Percentiles rank a stretch among this genome's conserved stretches.
Evolutionary conservation across 768 basidiomycete genomes (phyloP).

Genomic region (Chalciporus pseudorubinellus): DNA sequence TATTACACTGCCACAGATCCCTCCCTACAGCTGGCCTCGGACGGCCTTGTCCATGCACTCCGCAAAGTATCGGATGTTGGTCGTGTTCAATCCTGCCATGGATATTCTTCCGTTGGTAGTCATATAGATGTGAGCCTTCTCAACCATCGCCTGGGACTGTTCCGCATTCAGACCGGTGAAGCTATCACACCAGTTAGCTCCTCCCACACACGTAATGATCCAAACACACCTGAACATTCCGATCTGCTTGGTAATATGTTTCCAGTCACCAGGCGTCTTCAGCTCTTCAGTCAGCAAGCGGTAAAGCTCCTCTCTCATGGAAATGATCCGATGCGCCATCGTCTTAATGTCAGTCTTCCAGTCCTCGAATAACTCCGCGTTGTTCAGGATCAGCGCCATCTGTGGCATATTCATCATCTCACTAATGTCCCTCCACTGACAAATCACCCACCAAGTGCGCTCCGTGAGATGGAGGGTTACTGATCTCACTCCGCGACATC

Average conservation of each 20-base stretch:
- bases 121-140: conserved; percentile 80
- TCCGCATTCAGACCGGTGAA: conserved; percentile 76
- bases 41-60: conserved; percentile 66
- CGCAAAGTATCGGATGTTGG: conserved; percentile 78
- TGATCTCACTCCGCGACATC: conserved; percentile 90
- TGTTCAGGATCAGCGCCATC: conserved; percentile 82
- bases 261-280: conserved; percentile 90
- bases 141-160: conserved; percentile 67
- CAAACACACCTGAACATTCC: conserved; percentile 88
- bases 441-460: conserved; percentile 69
- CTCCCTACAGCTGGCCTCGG: conserved; percentile 40
- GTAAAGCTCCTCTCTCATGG: conserved; percentile 82
- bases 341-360: conserved; percentile 90
- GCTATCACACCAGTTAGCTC: conserved; percentile 39
- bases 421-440: neutral
- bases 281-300: conserved; percentile 65
- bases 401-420: conserved; percentile 26
- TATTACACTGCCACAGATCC: conserved; percentile 18
- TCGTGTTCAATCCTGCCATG: conserved; percentile 87
- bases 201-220: neutral
- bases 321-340: conserved; percentile 77
- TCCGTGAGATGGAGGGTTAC: conserved; percentile 89
- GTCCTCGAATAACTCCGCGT: conserved; percentile 68
- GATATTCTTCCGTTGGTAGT: conserved; percentile 88
- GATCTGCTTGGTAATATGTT: conserved; percentile 94